Percentiles rank a stretch among this genome's conserved stretches.
phyloP scores from a whole-genome alignment of 371 early-diverging fungal species.

The Lichtheimia ornata region DNA sequence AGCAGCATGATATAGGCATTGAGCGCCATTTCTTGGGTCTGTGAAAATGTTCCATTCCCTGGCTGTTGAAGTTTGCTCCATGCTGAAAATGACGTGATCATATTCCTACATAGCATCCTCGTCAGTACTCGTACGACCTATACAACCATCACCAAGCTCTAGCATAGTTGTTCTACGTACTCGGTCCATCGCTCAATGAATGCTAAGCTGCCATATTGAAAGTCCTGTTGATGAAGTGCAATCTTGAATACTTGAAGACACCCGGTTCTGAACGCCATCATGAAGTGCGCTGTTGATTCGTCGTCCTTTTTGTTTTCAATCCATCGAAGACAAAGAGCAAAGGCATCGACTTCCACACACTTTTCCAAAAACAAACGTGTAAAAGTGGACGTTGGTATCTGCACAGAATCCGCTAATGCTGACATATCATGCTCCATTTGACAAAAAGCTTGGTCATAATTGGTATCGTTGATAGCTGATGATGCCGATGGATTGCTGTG shows the following conservation, averaged over 20 bases:
- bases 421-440: conserved; percentile 29
- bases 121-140: background rate
- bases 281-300: conserved; percentile 26
- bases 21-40: conserved; percentile 45
- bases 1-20: conserved; percentile 52
- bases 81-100: conserved; percentile 31
- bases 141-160: background rate
- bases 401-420: conserved; percentile 31
- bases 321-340: conserved; percentile 45
- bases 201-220: conserved; percentile 30
- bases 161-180: conserved; percentile 16
- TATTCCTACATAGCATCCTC: conserved; percentile 25
- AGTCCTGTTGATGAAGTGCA: conserved; percentile 29
- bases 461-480: background rate
- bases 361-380: conserved; percentile 51
- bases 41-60: conserved; percentile 5
- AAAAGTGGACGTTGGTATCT: conserved; percentile 27
- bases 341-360: conserved; percentile 58
- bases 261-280: conserved; percentile 33
- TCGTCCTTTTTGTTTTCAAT: conserved; percentile 29
- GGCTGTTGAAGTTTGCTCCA: conserved; percentile 28
- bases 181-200: conserved; percentile 49
- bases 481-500: conserved; percentile 18
- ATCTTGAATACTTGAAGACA: conserved; percentile 43
- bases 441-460: conserved; percentile 15